Base-by-base conservation (phyloP, 2,329 filamentous ascomycete species). In the Penicillium sp. region DNA sequence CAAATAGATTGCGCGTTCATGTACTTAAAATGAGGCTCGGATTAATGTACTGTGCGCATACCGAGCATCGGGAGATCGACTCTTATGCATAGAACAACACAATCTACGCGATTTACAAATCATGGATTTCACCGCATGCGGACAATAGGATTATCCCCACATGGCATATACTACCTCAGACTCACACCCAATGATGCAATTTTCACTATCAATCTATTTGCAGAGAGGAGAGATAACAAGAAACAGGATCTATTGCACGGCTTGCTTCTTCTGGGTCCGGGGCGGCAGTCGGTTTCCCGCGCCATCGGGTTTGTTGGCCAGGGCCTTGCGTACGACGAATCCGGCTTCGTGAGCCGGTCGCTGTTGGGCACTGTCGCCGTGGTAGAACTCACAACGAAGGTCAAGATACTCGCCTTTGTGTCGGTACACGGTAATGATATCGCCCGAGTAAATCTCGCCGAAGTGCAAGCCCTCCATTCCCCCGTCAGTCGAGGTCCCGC, bases 351-450 rank as follows among this genome's bases (percentile, higher is more conserved):
- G 60, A n/a, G 69, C 70, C 1, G 78, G 78, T n/a, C 79, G 72
- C 21, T 60, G 50, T 39, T 71, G 63, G 13, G 72, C 74, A 61
- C 79, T 80, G n/a, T 77, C 72, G 6, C 78, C 78, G 53, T 78
- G 74, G 29, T 75, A 78, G 52, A 81, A 79, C 43, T 80, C 78
- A 55, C 78, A 79, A 21, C 70, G 64, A 50, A 80, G 76, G 39
- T 74, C 74, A 29, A 81, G 62, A 55, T 71, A 80, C 52, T 74
- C 65, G 33, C 70, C 62, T 45, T 70, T 35, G 69, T 74, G 46
- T 44, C 85, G 80, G 81, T 87, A 96, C 7, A 96, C 84, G 2
- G 86, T 85, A 48, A 97, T 83, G 25, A 86, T 80, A 70, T 97
- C 93, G 1, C 90, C 91, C 33, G 89, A 85, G 69, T 92, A 85